phyloP scores from a whole-genome alignment of 495 filamentous ascomycete species.

The Coniosporium apollinis region DNA sequence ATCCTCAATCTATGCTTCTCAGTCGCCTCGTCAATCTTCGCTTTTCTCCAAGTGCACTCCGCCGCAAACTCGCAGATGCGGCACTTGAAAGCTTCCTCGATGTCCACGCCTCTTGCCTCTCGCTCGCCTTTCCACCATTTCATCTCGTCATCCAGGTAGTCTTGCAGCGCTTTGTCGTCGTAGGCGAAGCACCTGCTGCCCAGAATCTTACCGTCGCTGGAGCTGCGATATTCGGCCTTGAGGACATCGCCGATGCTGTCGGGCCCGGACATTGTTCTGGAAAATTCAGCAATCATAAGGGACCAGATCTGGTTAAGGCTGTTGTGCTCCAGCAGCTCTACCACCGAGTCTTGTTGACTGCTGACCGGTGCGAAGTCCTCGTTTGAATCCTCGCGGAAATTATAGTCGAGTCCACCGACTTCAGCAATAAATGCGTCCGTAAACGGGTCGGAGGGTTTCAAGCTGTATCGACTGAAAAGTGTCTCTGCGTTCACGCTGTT shows the following conservation, averaged over 20 bases:
- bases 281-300: slow-evolving; percentile 38
- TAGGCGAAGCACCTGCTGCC: slow-evolving; percentile 55
- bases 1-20: slow-evolving; percentile 12
- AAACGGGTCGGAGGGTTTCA: slow-evolving; percentile 48
- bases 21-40: slow-evolving; percentile 35
- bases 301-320: slow-evolving; percentile 45
- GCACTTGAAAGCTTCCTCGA: slow-evolving; percentile 89
- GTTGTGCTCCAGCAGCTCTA: slow-evolving; percentile 40
- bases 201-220: slow-evolving; percentile 36
- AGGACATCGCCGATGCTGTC: slow-evolving; percentile 24
- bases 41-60: slow-evolving; percentile 38
- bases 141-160: slow-evolving; percentile 53
- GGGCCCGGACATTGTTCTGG: background rate
- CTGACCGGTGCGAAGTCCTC: slow-evolving; percentile 9
- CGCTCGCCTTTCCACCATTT: slow-evolving; percentile 78
- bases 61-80: slow-evolving; percentile 45
- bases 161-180: slow-evolving; percentile 40
- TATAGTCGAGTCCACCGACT: slow-evolving; percentile 50
- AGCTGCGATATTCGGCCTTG: slow-evolving; percentile 44
- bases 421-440: slow-evolving; percentile 68
- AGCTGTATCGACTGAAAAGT: slow-evolving; percentile 50
- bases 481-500: slow-evolving; percentile 48
- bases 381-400: slow-evolving; percentile 27
- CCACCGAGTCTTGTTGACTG: slow-evolving; percentile 29
- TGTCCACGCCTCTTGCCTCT: slow-evolving; percentile 57